phyloP scores from a whole-genome alignment of 129 eudicot genomes.

The Daucus carota region DNA sequence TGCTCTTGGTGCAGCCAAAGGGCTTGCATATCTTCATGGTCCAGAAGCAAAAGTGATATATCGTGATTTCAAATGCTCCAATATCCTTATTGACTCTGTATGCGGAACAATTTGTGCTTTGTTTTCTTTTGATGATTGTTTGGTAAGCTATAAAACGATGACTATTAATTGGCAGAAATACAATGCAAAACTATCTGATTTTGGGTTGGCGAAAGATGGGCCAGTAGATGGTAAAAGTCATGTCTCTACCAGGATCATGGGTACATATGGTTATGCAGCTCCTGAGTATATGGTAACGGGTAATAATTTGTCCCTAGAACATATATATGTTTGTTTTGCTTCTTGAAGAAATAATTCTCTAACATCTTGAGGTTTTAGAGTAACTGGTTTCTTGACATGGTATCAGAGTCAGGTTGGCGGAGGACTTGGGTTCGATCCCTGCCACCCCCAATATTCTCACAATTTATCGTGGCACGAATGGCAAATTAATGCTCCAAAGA shows the following conservation, averaged over 20 bases:
- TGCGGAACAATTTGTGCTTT: constrained; percentile 12
- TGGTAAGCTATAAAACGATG: neutral
- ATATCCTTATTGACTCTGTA: constrained; percentile 71
- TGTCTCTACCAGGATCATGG: constrained; percentile 94
- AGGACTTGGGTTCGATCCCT: too few relatives aligned
- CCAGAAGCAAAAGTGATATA: constrained; percentile 68
- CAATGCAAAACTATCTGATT: constrained; percentile 93
- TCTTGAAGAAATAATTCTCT: too few relatives aligned
- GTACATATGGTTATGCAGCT: constrained; percentile 90
- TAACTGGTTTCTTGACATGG: too few relatives aligned
- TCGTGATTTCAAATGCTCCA: constrained; percentile 65
- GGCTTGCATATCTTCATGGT: constrained; percentile 73
- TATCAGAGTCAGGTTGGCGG: too few relatives aligned
- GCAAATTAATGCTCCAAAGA: too few relatives aligned
- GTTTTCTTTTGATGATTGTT: neutral
- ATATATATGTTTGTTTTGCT: neutral
- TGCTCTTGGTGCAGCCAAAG: constrained; percentile 79
- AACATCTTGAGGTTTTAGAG: too few relatives aligned
- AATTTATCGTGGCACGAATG: too few relatives aligned
- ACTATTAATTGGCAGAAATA: constrained; percentile 38
- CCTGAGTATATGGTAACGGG: too few relatives aligned
- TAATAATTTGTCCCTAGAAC: too few relatives aligned
- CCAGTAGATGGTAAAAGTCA: constrained; percentile 76
- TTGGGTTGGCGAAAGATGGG: constrained; percentile 93
- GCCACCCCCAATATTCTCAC: too few relatives aligned